phyloP scores from a whole-genome alignment of 345 rosid species.

The Aquilaria sinensis region DNA sequence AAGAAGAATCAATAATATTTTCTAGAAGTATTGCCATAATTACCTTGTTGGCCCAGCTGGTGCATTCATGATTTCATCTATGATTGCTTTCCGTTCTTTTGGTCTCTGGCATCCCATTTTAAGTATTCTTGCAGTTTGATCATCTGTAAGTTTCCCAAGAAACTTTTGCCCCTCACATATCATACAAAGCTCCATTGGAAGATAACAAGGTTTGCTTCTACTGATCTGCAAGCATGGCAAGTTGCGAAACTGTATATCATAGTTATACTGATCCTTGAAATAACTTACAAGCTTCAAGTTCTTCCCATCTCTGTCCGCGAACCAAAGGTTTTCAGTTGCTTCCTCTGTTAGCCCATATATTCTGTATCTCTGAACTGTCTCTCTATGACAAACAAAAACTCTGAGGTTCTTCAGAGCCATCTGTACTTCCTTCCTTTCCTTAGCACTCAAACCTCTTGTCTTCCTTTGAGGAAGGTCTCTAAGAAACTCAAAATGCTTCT shows the following conservation, averaged over 20 bases:
- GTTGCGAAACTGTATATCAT: slow-evolving; percentile 69
- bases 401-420: slow-evolving; percentile 75
- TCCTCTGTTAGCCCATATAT: slow-evolving; percentile 83
- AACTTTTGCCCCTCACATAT: slow-evolving; percentile 98
- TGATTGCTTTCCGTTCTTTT: slow-evolving; percentile 70
- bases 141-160: slow-evolving; percentile 96
- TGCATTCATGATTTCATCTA: slow-evolving; percentile 75
- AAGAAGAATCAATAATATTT: not conserved
- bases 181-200: slow-evolving; percentile 95
- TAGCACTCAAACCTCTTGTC: slow-evolving; percentile 46
- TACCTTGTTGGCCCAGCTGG: slow-evolving; percentile 92
- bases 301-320: slow-evolving; percentile 75
- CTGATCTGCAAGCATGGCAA: slow-evolving; percentile 91
- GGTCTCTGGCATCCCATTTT: slow-evolving; percentile 95
- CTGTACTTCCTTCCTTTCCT: slow-evolving; percentile 85
- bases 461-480: slow-evolving; percentile 72
- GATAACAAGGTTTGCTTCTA: slow-evolving; percentile 90
- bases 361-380: slow-evolving; percentile 80
- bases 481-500: slow-evolving; percentile 80
- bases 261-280: slow-evolving; percentile 81
- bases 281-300: slow-evolving; percentile 64
- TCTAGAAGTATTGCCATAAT: not conserved
- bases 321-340: slow-evolving; percentile 68
- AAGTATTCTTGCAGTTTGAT: slow-evolving; percentile 85
- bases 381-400: slow-evolving; percentile 91